Base-by-base conservation (phyloP, 768 basidiomycete genomes). In the Sporobolomyces pararoseus region DNA sequence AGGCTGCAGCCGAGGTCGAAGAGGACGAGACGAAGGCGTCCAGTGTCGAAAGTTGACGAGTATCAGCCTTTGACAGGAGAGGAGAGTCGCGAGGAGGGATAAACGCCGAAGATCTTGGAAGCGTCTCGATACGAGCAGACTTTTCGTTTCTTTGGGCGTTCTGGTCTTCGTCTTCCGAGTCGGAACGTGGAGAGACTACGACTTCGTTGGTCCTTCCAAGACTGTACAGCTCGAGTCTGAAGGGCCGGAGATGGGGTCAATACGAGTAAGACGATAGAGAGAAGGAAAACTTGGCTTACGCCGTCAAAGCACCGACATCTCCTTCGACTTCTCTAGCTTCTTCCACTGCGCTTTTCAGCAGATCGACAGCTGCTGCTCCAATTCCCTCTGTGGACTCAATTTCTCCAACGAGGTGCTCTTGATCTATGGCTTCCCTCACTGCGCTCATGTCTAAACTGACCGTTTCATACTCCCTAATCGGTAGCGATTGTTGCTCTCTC, bases 271-370 rank as follows among this genome's bases (percentile, higher is more conserved):
- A 47, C 4, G 3, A 44, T 23, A 25, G 49, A 29, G n/a, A 25
- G 32, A 23, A 61, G n/a, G 4, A n/a, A 16, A 35, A 16, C 39
- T 42, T 17, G 4, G 42, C 63, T 49, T 29, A 70, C 69, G 27
- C 53, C 2, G 62, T 68, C 35, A 68, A 14, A 1, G 63, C 68
- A 2, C 53, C 54, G 29, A 58, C 39, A n/a, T 57, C 65, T 0
- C 64, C 32, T 6, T 61, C 69, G 10, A 62, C 54, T 19, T 57
- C 69, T 3, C 59, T 27, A 2, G 47, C 17, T 34, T 32, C 37
- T 47, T 7, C 23, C 12, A n/a, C 63, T 7, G 21, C 25, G 21
- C 10, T 19, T 2, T 31, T 25, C 7, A 46, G 29, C 39, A 53
- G 7, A 1, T 17, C 14, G 19, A 25, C 35, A 25, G 34, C 46